These are phyloP conservation scores for Fusarium guadeloupense DNA, from an alignment of 2,329 filamentous ascomycete species.

Conservation along the genomic window DNA sequence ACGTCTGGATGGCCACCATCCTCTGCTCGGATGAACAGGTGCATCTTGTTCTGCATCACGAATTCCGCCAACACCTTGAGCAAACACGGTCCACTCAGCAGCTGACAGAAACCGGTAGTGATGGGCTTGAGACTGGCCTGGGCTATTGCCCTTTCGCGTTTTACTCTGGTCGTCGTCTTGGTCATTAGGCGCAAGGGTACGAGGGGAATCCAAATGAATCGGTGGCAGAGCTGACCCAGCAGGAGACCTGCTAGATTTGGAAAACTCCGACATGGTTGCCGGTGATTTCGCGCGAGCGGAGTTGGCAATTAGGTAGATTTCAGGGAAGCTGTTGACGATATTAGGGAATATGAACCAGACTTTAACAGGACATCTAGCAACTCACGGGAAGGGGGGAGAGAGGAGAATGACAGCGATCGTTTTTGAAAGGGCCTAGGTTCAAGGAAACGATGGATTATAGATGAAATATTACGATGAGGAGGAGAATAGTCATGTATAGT, in stretches of 20 bases:
- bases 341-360: not conserved
- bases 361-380: not conserved
- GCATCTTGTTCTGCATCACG: constrained; percentile 55
- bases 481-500: not conserved
- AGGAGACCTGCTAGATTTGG: not conserved
- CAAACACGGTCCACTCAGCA: constrained; percentile 58
- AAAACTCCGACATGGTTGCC: constrained; percentile 1
- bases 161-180: not conserved
- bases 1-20: constrained; percentile 58
- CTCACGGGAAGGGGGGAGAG: not conserved
- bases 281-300: not conserved
- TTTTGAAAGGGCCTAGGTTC: not conserved
- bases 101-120: constrained; percentile 54
- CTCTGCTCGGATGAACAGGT: constrained; percentile 54
- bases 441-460: not conserved
- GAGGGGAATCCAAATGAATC: not conserved
- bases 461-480: not conserved
- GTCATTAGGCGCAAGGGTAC: not conserved
- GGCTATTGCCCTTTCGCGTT: not conserved
- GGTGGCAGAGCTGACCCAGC: not conserved
- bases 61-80: constrained; percentile 58
- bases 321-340: not conserved
- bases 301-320: not conserved
- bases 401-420: not conserved
- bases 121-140: not conserved